These are phyloP conservation scores for Scleroderma bovista DNA, from an alignment of 768 basidiomycete genomes.

Conservation along the genomic window DNA sequence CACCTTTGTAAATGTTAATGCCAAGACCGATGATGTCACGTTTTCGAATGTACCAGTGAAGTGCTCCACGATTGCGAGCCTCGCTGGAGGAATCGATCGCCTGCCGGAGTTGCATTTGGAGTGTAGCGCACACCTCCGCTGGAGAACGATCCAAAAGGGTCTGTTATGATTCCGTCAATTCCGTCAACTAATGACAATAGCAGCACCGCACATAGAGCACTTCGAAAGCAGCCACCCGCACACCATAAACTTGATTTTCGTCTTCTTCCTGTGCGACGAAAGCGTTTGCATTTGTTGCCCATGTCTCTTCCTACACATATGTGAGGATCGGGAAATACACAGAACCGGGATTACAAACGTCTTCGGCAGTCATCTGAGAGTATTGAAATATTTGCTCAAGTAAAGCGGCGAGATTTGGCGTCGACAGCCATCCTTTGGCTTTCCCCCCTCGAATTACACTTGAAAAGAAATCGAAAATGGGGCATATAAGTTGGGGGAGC, in stretches of 20 bases:
- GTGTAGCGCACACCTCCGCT: slow-evolving; percentile 42
- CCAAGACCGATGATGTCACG: not conserved
- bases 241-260: slow-evolving; percentile 75
- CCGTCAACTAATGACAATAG: not conserved
- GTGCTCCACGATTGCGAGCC: slow-evolving; percentile 46
- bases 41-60: slow-evolving; percentile 52
- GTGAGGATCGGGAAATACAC: not conserved
- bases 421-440: slow-evolving; percentile 58
- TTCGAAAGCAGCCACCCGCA: slow-evolving; percentile 82
- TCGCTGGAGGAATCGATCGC: slow-evolving; percentile 55
- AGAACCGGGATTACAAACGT: slow-evolving; percentile 45
- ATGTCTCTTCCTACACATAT: slow-evolving; percentile 71
- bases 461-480: slow-evolving; percentile 77
- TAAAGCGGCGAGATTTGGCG: slow-evolving; percentile 44
- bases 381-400: slow-evolving; percentile 59
- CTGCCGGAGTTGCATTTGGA: slow-evolving; percentile 50
- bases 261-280: slow-evolving; percentile 96
- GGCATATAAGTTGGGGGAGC: slow-evolving; percentile 69
- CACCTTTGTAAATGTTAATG: slow-evolving; percentile 52
- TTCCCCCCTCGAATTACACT: slow-evolving; percentile 60
- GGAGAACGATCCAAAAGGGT: slow-evolving; percentile 53
- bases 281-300: slow-evolving; percentile 84
- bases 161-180: slow-evolving; percentile 28
- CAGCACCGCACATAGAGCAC: slow-evolving; percentile 55
- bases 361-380: slow-evolving; percentile 84